phyloP scores from a whole-genome alignment of 331 rosid genomes.

The Saraca asoca region DNA sequence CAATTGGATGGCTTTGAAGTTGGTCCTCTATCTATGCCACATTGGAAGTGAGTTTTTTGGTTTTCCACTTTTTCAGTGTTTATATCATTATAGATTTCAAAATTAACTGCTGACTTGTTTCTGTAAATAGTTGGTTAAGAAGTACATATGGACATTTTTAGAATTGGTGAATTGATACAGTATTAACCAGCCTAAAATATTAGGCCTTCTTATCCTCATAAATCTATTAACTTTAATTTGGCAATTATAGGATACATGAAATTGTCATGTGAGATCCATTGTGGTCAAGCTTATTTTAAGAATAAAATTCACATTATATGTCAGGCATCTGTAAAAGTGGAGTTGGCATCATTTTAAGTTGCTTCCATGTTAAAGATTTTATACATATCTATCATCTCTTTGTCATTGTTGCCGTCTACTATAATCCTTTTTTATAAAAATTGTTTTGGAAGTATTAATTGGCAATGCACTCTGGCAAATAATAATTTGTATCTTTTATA shows the following conservation, averaged over 20 bases:
- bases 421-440: constrained; percentile 1
- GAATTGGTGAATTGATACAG: constrained; percentile 17
- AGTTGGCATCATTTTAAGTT: neutral
- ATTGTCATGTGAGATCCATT: neutral
- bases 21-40: constrained; percentile 1
- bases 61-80: neutral
- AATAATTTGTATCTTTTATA: neutral
- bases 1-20: constrained; percentile 3
- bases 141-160: constrained; percentile 13
- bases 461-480: neutral
- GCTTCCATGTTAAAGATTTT: constrained; percentile 17
- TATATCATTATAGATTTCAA: neutral
- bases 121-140: constrained; percentile 17
- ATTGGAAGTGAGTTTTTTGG: constrained; percentile 16
- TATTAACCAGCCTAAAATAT: neutral
- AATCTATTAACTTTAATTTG: neutral
- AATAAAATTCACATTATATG: neutral
- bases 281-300: neutral
- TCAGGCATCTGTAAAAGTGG: neutral
- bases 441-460: neutral
- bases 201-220: neutral
- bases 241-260: constrained; percentile 3
- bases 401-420: constrained; percentile 14
- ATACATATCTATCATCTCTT: constrained; percentile 2
- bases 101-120: neutral